phyloP scores from a whole-genome alignment of 2,329 filamentous ascomycete genomes.

The Neonectria ditissima region DNA sequence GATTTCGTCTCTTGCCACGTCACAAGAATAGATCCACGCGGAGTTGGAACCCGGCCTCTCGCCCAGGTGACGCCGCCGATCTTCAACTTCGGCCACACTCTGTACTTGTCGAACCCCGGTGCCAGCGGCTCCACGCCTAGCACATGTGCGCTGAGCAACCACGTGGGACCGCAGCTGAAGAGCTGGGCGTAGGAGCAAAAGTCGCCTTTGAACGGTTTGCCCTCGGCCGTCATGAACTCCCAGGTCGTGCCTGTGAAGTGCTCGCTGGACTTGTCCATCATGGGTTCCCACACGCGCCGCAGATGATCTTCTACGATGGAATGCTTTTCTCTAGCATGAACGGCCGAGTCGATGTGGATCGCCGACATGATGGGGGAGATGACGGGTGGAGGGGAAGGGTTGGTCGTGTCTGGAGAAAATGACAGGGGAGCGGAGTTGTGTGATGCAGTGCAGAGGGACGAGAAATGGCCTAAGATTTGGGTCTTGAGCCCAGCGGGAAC shows the following conservation, averaged over 20 bases:
- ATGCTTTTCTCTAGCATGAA: background rate
- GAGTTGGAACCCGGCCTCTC: slow-evolving; percentile 6
- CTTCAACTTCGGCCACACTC: slow-evolving; percentile 9
- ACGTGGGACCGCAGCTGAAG: slow-evolving; percentile 10
- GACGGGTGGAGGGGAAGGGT: background rate
- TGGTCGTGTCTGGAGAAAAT: slow-evolving; percentile 4
- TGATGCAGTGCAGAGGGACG: slow-evolving; percentile 5
- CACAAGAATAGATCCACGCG: background rate
- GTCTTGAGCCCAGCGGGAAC: background rate
- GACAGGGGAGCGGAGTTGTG: slow-evolving; percentile 16
- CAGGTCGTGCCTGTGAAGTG: slow-evolving; percentile 13
- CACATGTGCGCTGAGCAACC: slow-evolving; percentile 7
- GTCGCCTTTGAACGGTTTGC: slow-evolving; percentile 11
- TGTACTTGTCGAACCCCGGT: background rate
- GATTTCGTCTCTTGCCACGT: background rate
- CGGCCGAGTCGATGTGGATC: slow-evolving; percentile 4
- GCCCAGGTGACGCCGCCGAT: slow-evolving; percentile 3
- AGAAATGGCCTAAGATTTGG: background rate
- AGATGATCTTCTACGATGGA: background rate
- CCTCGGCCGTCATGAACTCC: slow-evolving; percentile 15
- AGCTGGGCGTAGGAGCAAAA: slow-evolving; percentile 15
- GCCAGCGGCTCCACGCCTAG: slow-evolving; percentile 9
- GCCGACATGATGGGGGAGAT: slow-evolving; percentile 21
- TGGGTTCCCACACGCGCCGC: slow-evolving; percentile 10
- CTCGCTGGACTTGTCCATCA: slow-evolving; percentile 13